Conservation (phyloP, 768 basidiomycete genomes). For the Mrakia blollopis region DNA sequence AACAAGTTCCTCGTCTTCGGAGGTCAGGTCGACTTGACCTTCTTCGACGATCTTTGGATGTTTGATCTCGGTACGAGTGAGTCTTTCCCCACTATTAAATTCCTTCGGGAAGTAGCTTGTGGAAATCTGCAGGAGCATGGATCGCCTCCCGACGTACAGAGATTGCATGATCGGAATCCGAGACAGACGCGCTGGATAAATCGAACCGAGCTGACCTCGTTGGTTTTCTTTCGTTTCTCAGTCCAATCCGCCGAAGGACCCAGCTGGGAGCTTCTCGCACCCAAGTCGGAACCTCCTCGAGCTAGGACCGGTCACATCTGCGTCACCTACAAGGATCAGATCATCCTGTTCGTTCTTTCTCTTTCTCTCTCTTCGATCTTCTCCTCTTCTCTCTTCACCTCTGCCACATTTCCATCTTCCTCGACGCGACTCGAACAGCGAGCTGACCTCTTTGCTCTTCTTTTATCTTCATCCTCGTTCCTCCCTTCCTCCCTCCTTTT, state of each 20-base stretch:
- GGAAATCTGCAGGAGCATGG: no score
- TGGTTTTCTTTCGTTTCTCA: constrained; percentile 40
- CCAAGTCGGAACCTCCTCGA: constrained; percentile 55
- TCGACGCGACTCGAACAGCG: no score
- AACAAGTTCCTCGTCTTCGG: constrained; percentile 93
- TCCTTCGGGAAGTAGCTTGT: no score
- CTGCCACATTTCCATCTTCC: no score
- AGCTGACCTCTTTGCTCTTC: neutral
- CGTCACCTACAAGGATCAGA: constrained; percentile 71
- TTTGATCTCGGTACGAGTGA: constrained; percentile 92
- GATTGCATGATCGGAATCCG: no score
- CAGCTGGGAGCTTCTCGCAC: constrained; percentile 71
- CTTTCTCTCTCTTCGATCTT: constrained; percentile 33
- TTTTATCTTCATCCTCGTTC: neutral
- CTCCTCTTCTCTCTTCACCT: neutral
- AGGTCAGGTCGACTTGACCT: constrained; percentile 90
- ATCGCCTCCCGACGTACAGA: no score
- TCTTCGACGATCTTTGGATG: constrained; percentile 89
- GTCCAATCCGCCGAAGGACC: constrained; percentile 64
- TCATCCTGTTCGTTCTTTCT: constrained; percentile 63
- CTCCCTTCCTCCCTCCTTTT: neutral
- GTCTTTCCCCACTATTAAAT: constrained; percentile 39
- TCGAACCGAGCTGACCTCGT: neutral
- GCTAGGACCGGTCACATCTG: constrained; percentile 88
- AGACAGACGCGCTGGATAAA: no score